phyloP scores from a whole-genome alignment of 225 moss, liverwort and hornwort genomes.

The Pseudoscleropodium purum region DNA sequence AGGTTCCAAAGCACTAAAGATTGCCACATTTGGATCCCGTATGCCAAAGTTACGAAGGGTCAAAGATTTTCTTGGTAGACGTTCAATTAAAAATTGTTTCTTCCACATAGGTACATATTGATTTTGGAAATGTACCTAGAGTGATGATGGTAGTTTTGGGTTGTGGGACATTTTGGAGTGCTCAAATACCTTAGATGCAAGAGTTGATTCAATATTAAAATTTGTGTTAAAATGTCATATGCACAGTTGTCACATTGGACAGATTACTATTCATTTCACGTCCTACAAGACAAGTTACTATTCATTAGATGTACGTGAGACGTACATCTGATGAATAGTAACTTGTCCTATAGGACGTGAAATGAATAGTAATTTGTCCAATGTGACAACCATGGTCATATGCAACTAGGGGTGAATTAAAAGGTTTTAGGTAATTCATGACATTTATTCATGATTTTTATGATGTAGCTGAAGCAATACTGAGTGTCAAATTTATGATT shows the following conservation, averaged over 20 bases:
- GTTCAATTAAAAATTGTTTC: background rate
- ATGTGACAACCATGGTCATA: too few relatives aligned
- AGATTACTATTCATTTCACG: too few relatives aligned
- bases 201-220: too few relatives aligned
- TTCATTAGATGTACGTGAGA: too few relatives aligned
- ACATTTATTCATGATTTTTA: background rate
- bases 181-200: too few relatives aligned
- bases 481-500: background rate
- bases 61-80: background rate
- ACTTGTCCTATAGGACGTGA: too few relatives aligned
- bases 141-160: too few relatives aligned
- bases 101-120: background rate
- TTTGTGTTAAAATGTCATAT: too few relatives aligned
- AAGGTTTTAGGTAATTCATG: background rate
- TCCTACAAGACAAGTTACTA: too few relatives aligned
- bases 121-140: background rate
- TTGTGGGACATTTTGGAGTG: rapidly evolving
- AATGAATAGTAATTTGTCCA: too few relatives aligned
- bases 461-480: background rate
- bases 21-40: background rate
- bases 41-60: background rate
- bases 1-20: background rate
- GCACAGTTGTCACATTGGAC: too few relatives aligned
- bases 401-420: background rate
- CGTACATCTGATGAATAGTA: too few relatives aligned